Conservation (phyloP, 2,329 filamentous ascomycete genomes). For the Colletotrichum sp. region DNA sequence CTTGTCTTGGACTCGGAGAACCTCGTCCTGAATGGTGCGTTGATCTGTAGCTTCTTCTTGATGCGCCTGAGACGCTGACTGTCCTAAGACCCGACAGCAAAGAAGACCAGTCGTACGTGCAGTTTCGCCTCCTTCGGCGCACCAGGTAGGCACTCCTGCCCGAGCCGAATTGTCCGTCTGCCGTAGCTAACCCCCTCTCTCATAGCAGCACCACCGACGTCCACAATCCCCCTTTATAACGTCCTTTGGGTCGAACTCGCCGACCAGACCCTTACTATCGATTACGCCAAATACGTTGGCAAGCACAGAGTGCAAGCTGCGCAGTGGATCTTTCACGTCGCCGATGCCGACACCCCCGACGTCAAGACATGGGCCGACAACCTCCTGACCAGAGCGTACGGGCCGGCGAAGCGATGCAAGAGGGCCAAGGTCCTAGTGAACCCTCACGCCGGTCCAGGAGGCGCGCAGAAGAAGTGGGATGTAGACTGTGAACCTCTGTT, state of each 20-base stretch:
- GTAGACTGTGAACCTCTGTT: conserved; percentile 82
- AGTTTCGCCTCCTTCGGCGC: conserved; percentile 17
- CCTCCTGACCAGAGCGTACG: conserved; percentile 75
- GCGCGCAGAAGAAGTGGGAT: conserved; percentile 75
- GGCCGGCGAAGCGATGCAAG: conserved; percentile 70
- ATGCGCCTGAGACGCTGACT: conserved; percentile 8
- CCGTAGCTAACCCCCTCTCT: neutral
- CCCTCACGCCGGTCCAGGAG: conserved; percentile 85
- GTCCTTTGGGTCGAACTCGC: conserved; percentile 80
- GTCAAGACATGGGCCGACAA: conserved; percentile 65
- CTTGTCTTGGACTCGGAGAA: conserved; percentile 35
- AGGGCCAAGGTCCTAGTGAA: conserved; percentile 90
- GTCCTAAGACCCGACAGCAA: conserved; percentile 1
- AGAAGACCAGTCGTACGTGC: conserved; percentile 24
- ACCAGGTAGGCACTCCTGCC: neutral
- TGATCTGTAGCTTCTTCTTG: neutral
- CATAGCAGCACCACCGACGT: conserved; percentile 16
- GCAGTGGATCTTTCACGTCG: conserved; percentile 60
- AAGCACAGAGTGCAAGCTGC: conserved; percentile 66
- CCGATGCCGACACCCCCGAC: conserved; percentile 44
- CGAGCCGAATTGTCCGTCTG: neutral
- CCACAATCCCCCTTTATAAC: conserved; percentile 76
- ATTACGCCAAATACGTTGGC: conserved; percentile 69
- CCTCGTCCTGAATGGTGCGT: conserved; percentile 39
- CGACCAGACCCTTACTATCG: conserved; percentile 68